Conservation (phyloP, 2,329 filamentous ascomycete genomes). For the Leptographium lundbergii region DNA sequence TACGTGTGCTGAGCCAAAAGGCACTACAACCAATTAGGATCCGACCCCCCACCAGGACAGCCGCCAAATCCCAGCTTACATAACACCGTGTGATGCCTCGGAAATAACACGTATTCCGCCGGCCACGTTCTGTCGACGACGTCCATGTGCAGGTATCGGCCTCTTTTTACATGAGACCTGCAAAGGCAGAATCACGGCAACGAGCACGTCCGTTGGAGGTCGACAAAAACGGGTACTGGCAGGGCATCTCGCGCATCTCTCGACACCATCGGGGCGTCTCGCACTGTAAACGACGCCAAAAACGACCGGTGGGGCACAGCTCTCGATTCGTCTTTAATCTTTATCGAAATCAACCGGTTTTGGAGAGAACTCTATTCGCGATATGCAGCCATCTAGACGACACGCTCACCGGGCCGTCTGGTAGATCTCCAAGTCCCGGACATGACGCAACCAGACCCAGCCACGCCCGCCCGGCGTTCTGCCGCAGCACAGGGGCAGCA, state of each 20-base stretch:
- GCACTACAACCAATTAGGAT: slow-evolving; percentile 1
- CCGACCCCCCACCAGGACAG: not conserved
- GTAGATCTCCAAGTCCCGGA: not conserved
- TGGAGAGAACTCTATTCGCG: not conserved
- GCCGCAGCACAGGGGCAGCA: slow-evolving; percentile 12
- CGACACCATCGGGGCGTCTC: not conserved
- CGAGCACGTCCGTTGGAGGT: not conserved
- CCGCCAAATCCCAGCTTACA: not conserved
- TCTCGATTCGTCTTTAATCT: not conserved
- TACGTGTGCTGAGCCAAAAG: slow-evolving; percentile 1
- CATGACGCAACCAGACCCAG: not conserved
- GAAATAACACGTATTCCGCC: not conserved
- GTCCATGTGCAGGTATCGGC: not conserved
- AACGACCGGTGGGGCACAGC: not conserved
- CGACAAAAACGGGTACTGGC: not conserved
- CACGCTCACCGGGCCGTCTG: not conserved
- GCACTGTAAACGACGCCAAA: not conserved
- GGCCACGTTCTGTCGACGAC: not conserved
- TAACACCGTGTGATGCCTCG: slow-evolving; percentile 1
- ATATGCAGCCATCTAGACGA: not conserved
- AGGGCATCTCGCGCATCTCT: not conserved
- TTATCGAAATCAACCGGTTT: not conserved
- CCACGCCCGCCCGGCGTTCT: slow-evolving; percentile 1
- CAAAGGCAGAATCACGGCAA: not conserved
- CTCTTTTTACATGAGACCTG: not conserved